Evolutionary conservation across 164 flowering plant genomes (phyloP).

Genomic region (Litsea cubeba): DNA sequence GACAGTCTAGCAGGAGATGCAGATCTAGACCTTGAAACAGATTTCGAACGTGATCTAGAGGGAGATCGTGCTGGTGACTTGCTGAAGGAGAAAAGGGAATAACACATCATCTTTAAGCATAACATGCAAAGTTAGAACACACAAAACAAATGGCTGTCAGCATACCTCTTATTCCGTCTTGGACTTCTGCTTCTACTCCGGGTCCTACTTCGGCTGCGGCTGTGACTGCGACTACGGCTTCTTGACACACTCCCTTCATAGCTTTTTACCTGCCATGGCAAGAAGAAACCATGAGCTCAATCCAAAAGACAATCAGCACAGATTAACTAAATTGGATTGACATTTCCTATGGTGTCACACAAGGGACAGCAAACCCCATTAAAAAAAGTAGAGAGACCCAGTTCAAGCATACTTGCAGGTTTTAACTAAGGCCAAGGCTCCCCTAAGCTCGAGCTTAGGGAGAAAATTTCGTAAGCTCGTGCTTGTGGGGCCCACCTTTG

Average conservation of each 20-base stretch:
- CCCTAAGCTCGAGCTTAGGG: too few relatives aligned
- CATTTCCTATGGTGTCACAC: too few relatives aligned
- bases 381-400: too few relatives aligned
- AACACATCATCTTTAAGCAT: background rate
- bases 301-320: background rate
- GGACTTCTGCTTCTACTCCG: constrained; percentile 30
- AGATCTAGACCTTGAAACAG: constrained; percentile 40
- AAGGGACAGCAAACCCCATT: too few relatives aligned
- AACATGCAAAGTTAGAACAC: background rate
- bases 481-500: too few relatives aligned
- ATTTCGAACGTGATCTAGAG: constrained; percentile 53
- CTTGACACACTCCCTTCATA: constrained; percentile 61
- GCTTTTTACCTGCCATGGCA: constrained; percentile 48
- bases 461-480: too few relatives aligned
- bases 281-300: background rate
- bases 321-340: too few relatives aligned
- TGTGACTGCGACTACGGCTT: constrained; percentile 37
- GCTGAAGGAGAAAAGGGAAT: constrained; percentile 32
- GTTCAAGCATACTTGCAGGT: too few relatives aligned
- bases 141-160: background rate
- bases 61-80: constrained; percentile 46
- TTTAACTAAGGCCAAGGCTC: too few relatives aligned
- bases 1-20: constrained; percentile 53
- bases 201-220: constrained; percentile 25
- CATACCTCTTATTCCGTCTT: constrained; percentile 27